These are phyloP conservation scores for Pestalotiopsis sp. DNA, from an alignment of 2,329 filamentous ascomycete species.

Conservation along the genomic window DNA sequence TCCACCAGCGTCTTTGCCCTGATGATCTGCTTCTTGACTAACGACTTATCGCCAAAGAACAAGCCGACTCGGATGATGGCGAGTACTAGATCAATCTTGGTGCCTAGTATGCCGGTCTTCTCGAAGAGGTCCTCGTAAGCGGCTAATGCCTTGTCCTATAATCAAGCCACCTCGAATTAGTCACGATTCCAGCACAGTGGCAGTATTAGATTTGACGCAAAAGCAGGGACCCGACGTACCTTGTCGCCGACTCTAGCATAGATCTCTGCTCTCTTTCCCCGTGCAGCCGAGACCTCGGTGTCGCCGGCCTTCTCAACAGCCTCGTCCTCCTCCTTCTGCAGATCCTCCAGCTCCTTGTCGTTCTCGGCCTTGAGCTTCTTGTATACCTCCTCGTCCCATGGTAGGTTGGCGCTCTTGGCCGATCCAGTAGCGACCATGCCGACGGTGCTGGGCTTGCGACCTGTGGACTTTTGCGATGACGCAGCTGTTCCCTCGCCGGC, in stretches of 20 bases:
- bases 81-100: constrained; percentile 95
- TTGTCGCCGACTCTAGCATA: constrained; percentile 96
- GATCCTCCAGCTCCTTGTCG: constrained; percentile 73
- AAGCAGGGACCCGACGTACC: constrained; percentile 51
- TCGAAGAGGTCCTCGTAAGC: constrained; percentile 93
- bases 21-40: constrained; percentile 93
- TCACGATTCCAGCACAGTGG: constrained; percentile 15
- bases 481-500: constrained; percentile 64
- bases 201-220: neutral
- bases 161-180: neutral
- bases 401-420: constrained; percentile 67
- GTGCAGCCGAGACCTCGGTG: constrained; percentile 89
- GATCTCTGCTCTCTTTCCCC: constrained; percentile 94
- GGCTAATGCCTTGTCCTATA: constrained; percentile 88
- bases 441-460: constrained; percentile 70
- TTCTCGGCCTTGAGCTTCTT: constrained; percentile 76
- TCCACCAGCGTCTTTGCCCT: constrained; percentile 89
- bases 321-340: constrained; percentile 89
- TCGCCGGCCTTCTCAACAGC: constrained; percentile 95
- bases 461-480: constrained; percentile 56
- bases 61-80: constrained; percentile 94
- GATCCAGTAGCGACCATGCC: constrained; percentile 77
- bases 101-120: constrained; percentile 95
- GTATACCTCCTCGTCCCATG: constrained; percentile 92
- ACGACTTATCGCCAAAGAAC: constrained; percentile 91